Percentiles rank a stretch among this genome's conserved stretches.
phyloP scores from a whole-genome alignment of 2,329 filamentous ascomycete species.

The Penicillium decumbens region DNA sequence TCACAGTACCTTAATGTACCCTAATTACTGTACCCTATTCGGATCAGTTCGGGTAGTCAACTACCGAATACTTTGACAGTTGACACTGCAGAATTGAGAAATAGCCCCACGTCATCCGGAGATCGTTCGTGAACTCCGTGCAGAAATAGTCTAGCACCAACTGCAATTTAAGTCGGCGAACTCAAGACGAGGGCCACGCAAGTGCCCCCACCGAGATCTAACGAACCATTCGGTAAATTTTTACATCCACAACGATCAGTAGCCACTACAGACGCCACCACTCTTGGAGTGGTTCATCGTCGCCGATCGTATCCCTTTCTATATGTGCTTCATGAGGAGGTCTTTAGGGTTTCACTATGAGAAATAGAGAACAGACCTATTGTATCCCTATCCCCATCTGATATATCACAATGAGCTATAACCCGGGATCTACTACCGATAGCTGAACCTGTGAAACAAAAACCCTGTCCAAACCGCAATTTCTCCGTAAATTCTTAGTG shows the following conservation, averaged over 20 bases:
- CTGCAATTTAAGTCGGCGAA: background rate
- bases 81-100: no score
- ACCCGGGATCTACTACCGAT: no score
- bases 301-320: slow-evolving; percentile 7
- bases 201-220: slow-evolving; percentile 12
- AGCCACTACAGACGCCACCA: slow-evolving; percentile 12
- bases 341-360: background rate
- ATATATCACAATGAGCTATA: slow-evolving; percentile 10
- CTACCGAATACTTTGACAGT: background rate
- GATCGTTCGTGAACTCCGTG: no score
- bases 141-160: no score
- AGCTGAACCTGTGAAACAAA: background rate
- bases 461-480: background rate
- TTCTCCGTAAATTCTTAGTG: slow-evolving; percentile 6
- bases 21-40: background rate
- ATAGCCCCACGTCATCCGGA: no score
- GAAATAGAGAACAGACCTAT: background rate
- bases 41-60: no score
- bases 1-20: background rate
- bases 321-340: background rate
- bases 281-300: slow-evolving; percentile 7
- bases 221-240: slow-evolving; percentile 8
- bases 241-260: slow-evolving; percentile 10
- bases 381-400: background rate
- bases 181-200: slow-evolving; percentile 10